These are phyloP conservation scores for Vaccinium vitisidaea DNA, from an alignment of 148 eudicot genomes.

Conservation along the genomic window DNA sequence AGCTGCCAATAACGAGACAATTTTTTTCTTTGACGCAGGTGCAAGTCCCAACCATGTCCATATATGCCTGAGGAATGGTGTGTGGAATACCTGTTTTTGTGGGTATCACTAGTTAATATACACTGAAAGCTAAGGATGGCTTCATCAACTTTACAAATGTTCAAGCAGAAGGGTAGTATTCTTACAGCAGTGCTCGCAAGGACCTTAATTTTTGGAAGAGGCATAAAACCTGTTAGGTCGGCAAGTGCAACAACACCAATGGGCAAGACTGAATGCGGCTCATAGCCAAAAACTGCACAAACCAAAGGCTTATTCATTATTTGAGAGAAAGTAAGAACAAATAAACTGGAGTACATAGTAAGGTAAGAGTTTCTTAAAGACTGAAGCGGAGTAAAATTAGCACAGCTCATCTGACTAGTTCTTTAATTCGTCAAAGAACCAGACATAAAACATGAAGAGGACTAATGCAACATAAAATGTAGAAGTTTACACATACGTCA, in stretches of 20 bases:
- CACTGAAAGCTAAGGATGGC: conserved; percentile 3
- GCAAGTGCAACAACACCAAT: conserved; percentile 77
- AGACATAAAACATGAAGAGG: neutral
- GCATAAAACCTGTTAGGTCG: conserved; percentile 77
- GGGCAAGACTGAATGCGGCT: conserved; percentile 95
- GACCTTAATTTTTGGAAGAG: conserved; percentile 64
- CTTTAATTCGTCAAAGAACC: neutral
- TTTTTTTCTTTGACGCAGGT: conserved; percentile 73
- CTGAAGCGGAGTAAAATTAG: neutral
- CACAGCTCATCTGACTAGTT: neutral
- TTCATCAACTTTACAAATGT: conserved; percentile 8
- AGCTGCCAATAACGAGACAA: conserved; percentile 54
- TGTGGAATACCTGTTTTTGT: conserved; percentile 64
- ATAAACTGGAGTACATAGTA: conserved; percentile 5
- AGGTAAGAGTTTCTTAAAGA: neutral
- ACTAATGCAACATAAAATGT: neutral
- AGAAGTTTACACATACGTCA: neutral
- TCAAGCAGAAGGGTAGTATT: conserved; percentile 14
- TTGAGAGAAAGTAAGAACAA: neutral
- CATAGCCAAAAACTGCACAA: conserved; percentile 80
- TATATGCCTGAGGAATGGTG: conserved; percentile 86
- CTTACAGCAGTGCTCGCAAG: conserved; percentile 94
- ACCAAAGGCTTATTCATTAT: neutral
- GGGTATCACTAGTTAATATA: conserved; percentile 6
- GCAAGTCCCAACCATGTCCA: conserved; percentile 95